Evolutionary conservation across 2,329 filamentous ascomycete species (phyloP), one percentile per base, ranked within the genome.

Genomic region (Ceratocystis smalleyi): DNA sequence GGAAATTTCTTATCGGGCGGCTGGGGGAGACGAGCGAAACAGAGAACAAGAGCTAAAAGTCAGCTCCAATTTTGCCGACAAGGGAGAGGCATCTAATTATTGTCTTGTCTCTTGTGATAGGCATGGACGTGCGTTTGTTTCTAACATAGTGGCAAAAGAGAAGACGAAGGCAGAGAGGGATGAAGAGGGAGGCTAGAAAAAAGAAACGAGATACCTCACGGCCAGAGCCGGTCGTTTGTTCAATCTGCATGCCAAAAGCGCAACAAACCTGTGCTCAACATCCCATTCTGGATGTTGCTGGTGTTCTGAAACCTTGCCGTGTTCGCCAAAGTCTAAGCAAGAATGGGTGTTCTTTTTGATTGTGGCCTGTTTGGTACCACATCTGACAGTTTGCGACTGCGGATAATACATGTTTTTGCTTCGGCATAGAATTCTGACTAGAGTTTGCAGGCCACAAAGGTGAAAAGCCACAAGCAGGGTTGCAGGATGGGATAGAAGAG

Each of bases 21-120:
- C 1, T 40, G 47, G 47, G 17, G 47, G 7, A 24, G 47, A 51
- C 35, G 47, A 51, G 22, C 19, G 22, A 51, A 24, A 51, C 47
- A 51, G 47, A 51, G 47, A 27, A 51, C 5, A 51, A 51, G 47
- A 27, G 47, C 22, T 51, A 51, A 51, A 24, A 51, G 19, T 30
- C 54, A 35, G 27, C 54, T 55, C n/a, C 22, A 22, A 22, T 10
- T 49, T 49, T 19, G 7, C n/a, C 19, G 51, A 57, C 54, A 32
- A 57, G 54, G 54, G 30, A 57, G 54, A 57, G n/a, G 54, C 54
- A 57, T 5, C 17, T 57, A 35, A 57, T 35, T 57, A n/a, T 57
- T n/a, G 54, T 30, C 27, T 57, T 40, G 35, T 40, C 35, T 40
- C 12, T 35, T 57, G 27, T 35, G 30, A 35, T 57, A 40, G 35